Base-by-base conservation (phyloP, 2,329 filamentous ascomycete genomes). In the Aspergillus costaricaensis region DNA sequence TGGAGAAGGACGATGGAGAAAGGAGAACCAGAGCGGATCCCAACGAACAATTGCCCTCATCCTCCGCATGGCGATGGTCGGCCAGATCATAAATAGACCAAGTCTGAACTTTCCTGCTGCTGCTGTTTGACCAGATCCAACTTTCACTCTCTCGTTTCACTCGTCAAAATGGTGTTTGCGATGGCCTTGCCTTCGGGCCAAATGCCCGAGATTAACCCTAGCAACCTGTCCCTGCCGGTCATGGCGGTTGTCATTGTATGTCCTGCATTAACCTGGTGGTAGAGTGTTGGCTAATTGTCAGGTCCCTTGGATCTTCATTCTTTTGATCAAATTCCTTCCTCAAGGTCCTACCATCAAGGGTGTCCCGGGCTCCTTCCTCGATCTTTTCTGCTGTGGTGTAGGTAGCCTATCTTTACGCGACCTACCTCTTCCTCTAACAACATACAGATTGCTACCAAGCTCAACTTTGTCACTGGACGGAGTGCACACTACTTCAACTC, bases 401-500 rank as follows among this genome's bases (percentile, higher is more conserved):
- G 41, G 62, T 48, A 15, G 4, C 12, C 43, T 19, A 21, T 30
- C 27, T 10, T n/a, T 23, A 15, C 15, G 1, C 4, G n/a, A 48
- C n/a, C 15, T 30, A 38, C 4, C 15, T 38, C 25, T 10, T 5
- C 21, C n/a, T 30, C 30, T 55, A 36, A 38, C 30, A 47, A 21
- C 27, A n/a, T 14, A 2, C 49, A 70, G 68, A 52, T 64, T 25
- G 62, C 50, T 27, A 68, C 68, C 30, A 70, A 70, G 41, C 43
- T 67, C 1, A 56, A 62, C 21, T 68, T 70, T 23, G 48, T 70
- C 10, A 38, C 58, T 4, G 68, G 68, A 6, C 50, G 58, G 5
- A 70, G 68, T 53, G 62, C 68, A n/a, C 59, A 62, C 17, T 51
- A 58, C 4, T 68, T 70, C 52, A 60, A 65, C 12, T 50, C 62